phyloP scores from a whole-genome alignment of 495 filamentous ascomycete genomes.

The Daldinia vernicosa region DNA sequence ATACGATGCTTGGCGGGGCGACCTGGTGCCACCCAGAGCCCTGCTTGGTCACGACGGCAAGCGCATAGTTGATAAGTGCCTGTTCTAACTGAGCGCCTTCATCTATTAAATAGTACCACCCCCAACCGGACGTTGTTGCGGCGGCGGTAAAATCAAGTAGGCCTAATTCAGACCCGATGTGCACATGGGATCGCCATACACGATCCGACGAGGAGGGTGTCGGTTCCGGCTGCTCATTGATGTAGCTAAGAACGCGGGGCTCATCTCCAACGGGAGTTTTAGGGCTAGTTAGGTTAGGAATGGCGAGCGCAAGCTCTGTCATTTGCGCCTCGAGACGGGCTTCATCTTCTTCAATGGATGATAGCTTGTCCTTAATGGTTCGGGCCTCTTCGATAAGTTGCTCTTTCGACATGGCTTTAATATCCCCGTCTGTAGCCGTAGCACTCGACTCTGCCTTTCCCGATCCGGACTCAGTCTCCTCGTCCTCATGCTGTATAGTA shows the following conservation, averaged over 20 bases:
- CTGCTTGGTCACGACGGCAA: constrained; percentile 70
- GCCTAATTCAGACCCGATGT: constrained; percentile 81
- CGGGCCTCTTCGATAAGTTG: constrained; percentile 72
- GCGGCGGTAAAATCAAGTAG: constrained; percentile 87
- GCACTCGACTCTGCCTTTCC: neutral
- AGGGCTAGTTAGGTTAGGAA: constrained; percentile 85
- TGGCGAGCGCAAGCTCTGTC: constrained; percentile 73
- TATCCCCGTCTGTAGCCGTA: neutral
- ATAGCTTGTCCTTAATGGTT: constrained; percentile 71
- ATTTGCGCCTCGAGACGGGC: constrained; percentile 70
- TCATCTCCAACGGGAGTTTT: constrained; percentile 77
- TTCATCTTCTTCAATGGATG: constrained; percentile 67
- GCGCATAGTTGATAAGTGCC: constrained; percentile 86
- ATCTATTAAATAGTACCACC: constrained; percentile 93
- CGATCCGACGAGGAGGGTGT: constrained; percentile 59
- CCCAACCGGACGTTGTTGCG: constrained; percentile 85
- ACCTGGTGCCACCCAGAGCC: constrained; percentile 74
- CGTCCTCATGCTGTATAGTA: constrained; percentile 50
- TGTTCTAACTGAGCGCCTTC: constrained; percentile 92
- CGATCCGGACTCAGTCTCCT: constrained; percentile 33
- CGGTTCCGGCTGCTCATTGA: constrained; percentile 76
- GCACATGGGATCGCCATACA: constrained; percentile 74
- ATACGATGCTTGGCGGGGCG: constrained; percentile 87
- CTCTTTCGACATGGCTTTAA: constrained; percentile 51
- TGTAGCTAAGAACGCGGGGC: constrained; percentile 65